Evolutionary conservation across 2,329 filamentous ascomycete genomes (phyloP).

Genomic region (Ophiostoma sp.): DNA sequence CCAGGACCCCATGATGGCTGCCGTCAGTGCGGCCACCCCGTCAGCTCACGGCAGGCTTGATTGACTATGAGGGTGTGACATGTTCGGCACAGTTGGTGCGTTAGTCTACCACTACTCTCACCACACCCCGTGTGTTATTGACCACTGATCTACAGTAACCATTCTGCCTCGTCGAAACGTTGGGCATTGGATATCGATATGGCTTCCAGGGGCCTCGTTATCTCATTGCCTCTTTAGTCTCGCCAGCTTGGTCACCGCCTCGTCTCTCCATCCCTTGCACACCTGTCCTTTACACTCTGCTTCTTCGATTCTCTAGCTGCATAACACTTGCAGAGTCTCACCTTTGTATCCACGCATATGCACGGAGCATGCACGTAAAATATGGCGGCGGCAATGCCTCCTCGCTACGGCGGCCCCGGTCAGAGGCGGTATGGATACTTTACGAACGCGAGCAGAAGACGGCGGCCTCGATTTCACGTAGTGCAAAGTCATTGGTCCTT

Average conservation of each 20-base stretch:
- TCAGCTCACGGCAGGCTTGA: background rate
- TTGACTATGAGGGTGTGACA: background rate
- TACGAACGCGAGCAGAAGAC: background rate
- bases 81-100: background rate
- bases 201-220: no score
- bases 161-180: no score
- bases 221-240: background rate
- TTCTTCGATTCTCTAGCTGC: conserved; percentile 4
- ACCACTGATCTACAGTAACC: background rate
- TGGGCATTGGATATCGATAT: no score
- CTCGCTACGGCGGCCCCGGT: background rate
- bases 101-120: background rate
- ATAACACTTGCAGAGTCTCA: conserved; percentile 5
- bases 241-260: background rate
- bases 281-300: background rate
- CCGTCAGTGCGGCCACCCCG: conserved; percentile 5
- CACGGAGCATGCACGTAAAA: conserved; percentile 6
- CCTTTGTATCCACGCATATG: background rate
- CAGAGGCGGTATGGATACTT: background rate
- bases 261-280: background rate
- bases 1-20: background rate
- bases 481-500: no score
- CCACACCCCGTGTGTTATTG: background rate
- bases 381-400: background rate
- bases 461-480: background rate